These are phyloP conservation scores for Colletotrichum sp. DNA, from an alignment of 2,329 filamentous ascomycete species.

Conservation along the genomic window DNA sequence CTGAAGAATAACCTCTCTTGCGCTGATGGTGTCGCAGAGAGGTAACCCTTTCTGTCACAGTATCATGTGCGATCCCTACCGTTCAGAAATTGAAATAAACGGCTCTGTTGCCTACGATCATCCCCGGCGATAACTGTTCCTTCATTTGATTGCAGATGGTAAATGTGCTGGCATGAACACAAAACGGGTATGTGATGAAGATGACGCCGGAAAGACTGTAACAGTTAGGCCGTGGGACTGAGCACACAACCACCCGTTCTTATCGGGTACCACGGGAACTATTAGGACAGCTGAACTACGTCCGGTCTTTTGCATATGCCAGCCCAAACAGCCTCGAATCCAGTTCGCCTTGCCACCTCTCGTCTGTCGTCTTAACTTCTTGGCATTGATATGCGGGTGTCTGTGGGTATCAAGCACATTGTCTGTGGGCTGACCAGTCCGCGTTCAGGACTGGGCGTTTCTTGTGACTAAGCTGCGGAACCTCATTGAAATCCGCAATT, in stretches of 20 bases:
- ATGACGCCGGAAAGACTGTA: neutral
- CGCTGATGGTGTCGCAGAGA: neutral
- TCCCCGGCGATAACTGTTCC: fast-evolving
- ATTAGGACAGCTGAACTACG: neutral
- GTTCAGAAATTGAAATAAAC: neutral
- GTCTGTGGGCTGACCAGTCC: neutral
- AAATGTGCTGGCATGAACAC: neutral
- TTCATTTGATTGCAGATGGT: fast-evolving
- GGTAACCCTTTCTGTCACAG: neutral
- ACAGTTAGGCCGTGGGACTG: neutral
- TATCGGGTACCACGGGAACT: neutral
- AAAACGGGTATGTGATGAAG: neutral
- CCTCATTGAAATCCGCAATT: neutral
- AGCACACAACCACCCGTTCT: neutral
- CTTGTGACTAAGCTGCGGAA: neutral
- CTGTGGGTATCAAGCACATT: neutral
- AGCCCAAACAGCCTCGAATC: neutral
- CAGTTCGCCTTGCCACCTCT: neutral
- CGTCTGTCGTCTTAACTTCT: neutral
- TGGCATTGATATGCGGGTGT: neutral
- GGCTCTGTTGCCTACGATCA: neutral
- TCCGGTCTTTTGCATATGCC: neutral
- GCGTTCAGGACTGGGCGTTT: neutral
- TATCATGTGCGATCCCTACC: neutral
- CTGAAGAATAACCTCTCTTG: neutral